Base-by-base conservation (phyloP, 768 basidiomycete genomes). In the Gyrodon lividus region DNA sequence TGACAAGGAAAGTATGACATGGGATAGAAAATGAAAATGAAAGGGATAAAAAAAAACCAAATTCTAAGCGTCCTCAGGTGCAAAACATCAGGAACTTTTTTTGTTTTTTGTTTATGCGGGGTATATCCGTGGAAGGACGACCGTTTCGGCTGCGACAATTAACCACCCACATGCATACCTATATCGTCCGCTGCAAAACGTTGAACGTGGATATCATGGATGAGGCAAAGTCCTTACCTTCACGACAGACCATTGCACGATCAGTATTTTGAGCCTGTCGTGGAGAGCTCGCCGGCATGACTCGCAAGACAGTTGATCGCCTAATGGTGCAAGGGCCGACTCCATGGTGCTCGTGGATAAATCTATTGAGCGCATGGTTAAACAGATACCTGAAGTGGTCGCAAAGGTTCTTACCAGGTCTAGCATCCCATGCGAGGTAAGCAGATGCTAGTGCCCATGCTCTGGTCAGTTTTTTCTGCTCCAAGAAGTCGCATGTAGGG, bases 361-460 rank as follows among this genome's bases (percentile, higher is more conserved):
- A 65, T 91, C 89, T 90, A 57, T 14, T 37, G 9, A 16, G 22
- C 17, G n/a, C 44, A 9, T 13, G 31, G 42, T 61, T 22, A 61
- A 38, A 20, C 23, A 34, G 8, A 34, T 16, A 42, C 43, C 10
- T 17, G 38, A 4, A 46, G 33, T n/a, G 24, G n/a, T 3, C 33
- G 22, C 16, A 23, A 4, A 43, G 17, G 16, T 67, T 17, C 77
- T 52, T 61, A 89, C 87, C 89, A 58, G 88, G 86, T 50, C 87
- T 75, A 31, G 86, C 86, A 67, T 90, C 89, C 89, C 89, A 91
- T 9, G 86, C 86, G 6, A 92, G 78, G 69, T 90, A 90, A 10
- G 89, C 89, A 2, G 85, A 82, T 20, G 89, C 89, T 28, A 92
- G 70, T 13, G 89, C 87, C 89, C 89, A 92, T 5, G 89, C 89